Conservation (phyloP, 2,329 filamentous ascomycete species). For the Arthroderma uncinatum region DNA sequence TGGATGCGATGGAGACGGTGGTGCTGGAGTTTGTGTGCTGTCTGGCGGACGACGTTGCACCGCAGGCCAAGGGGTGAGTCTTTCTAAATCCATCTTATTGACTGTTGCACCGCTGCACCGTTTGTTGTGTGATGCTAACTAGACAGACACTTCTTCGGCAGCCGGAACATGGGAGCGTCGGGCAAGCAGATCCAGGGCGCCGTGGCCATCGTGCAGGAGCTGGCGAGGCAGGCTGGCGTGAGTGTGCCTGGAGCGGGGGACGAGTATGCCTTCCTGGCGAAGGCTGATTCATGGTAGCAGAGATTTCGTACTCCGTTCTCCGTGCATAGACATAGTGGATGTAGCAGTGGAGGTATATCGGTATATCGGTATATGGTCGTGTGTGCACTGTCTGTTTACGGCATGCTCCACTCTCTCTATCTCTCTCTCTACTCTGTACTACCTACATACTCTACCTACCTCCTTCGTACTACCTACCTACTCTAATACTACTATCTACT, state of each 20-base stretch:
- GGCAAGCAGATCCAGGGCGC: slow-evolving; percentile 14
- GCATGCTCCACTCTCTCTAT: background rate
- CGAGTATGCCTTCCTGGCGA: slow-evolving; percentile 14
- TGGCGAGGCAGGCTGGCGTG: slow-evolving; percentile 16
- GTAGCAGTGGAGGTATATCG: too few relatives aligned
- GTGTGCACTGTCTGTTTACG: background rate
- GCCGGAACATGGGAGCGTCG: slow-evolving; percentile 19
- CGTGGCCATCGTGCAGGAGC: slow-evolving; percentile 16
- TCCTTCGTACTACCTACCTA: background rate
- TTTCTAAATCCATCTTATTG: background rate
- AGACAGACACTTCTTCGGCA: slow-evolving; percentile 21
- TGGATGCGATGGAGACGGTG: slow-evolving; percentile 20
- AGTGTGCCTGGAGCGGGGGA: slow-evolving; percentile 9
- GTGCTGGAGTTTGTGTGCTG: slow-evolving; percentile 24
- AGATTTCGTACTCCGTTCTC: background rate
- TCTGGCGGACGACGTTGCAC: slow-evolving; percentile 20
- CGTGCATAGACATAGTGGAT: too few relatives aligned
- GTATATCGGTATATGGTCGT: too few relatives aligned
- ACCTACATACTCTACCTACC: background rate
- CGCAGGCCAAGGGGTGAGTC: slow-evolving; percentile 23
- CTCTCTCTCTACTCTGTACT: too few relatives aligned
- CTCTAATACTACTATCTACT: background rate
- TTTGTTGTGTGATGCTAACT: background rate
- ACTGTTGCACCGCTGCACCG: background rate
- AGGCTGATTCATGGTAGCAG: slow-evolving; percentile 13